Evolutionary conservation across 2,329 filamentous ascomycete species (phyloP), one percentile per base, ranked within the genome.

Genomic region (Corniculantispora saksenae): DNA sequence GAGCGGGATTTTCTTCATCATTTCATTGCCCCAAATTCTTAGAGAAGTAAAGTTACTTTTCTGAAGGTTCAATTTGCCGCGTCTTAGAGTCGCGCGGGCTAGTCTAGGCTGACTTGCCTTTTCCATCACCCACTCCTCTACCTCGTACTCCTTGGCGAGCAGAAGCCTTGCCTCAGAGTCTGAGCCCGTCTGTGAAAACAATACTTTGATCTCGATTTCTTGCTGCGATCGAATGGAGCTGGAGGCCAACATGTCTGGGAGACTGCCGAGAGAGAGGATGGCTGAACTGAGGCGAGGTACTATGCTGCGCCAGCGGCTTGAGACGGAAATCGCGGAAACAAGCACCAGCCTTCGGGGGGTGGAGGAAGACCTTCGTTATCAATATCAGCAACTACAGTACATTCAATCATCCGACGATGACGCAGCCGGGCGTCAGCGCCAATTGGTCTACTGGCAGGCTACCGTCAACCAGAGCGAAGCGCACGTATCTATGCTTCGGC

Each of bases 231-330:
- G 17, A 13, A 43, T 43, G 38, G 12, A 7, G 12, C 17, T 19
- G 12, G 38, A 12, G 32, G 19, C 23, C n/a, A 47, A 15, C 0
- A 62, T 62, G 60, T 57, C 64, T 6, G 53, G 59, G 17, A 59
- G 54, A 38, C 48, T 63, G 19, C 55, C 60, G 4, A n/a, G 29
- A 32, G 64, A 63, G 55, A 53, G 64, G 15, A 66, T 66, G 64
- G 59, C 47, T 3, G 53, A 53, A 21, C 47, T 66, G 25, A 60
- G 64, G 9, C 64, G 55, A 3, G 59, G 55, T 3, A 59, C 64
- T 6, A 66, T 63, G 27, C 50, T 66, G 21, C 64, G 64, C 17
- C 43, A 66, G 21, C 64, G 64, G 15, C 64, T 66, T 4, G 53
- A 59, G 25, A 40, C 32, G 48, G 59, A 66, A 12, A 38, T 66